Evolutionary conservation across 179 eudicot species (phyloP), one percentile per base, ranked within the genome.

Genomic region (Camellia oleifera): DNA sequence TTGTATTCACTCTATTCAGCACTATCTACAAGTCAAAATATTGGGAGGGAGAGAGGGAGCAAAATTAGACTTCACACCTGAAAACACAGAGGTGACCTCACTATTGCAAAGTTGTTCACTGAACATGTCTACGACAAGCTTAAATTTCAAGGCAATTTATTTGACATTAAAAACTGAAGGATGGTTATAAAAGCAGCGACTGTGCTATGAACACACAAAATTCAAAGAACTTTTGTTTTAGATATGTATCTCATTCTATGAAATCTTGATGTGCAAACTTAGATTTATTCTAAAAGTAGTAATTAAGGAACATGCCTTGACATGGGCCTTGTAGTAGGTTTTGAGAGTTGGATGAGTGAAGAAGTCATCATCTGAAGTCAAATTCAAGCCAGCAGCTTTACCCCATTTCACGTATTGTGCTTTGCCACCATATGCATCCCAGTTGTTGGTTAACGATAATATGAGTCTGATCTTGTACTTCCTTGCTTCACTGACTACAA

Each of bases 391-490:
- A 78, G 89, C 91, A 75, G 83, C 93, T 71, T 92, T 90, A 15
- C 93, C 99, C 99, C 99, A 94, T 86, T 92, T 89, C 1, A 91
- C 98, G 82, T 95, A 94, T 85, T 95, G 98, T 3, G 92, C 72
- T 85, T 95, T 95, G 42, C 99, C 99, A 14, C 99, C 99, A 77
- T 89, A 95, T 18, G 83, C 94, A 53, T 80, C 84, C 98, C 98
- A 95, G 87, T 95, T 95, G 85, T 95, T 93, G 12, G 88, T 92
- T 82, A 95, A 84, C 5, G 96, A 87, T 72, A 95, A 79, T 80
- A 94, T 94, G 46, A 95, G 90, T 83, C 99, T 87, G 74, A 95
- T 87, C 79, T 89, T 91, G 79, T 86, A 86, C 85, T 88, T 95
- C 83, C 86, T 91, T 52, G 99, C 99, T 84, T 95, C 98, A 79